A percentile compares a stretch with the other conserved stretches of the same genome.
Conservation (phyloP, 108 stramenopile genomes). For the Skeletonema marinoi region DNA sequence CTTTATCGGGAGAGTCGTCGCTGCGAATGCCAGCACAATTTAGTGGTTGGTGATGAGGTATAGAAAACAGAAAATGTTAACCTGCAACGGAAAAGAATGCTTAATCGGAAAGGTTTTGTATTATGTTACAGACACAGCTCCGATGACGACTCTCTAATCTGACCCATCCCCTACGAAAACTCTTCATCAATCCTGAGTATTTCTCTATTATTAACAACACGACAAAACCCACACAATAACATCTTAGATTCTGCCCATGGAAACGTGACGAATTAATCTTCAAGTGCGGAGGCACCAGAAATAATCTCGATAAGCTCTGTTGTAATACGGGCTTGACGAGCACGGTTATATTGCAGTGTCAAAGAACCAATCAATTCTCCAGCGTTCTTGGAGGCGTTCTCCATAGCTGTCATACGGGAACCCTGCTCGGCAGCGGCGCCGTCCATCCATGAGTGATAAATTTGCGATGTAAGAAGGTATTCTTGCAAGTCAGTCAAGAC, state of each 20-base stretch:
- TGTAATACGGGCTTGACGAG: constrained; percentile 99
- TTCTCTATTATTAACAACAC: constrained; percentile 3
- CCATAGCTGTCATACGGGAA: constrained; percentile 99
- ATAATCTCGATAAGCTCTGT: constrained; percentile 99
- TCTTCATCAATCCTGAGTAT: not conserved
- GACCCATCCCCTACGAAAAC: constrained; percentile 1
- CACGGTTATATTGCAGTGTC: constrained; percentile 98
- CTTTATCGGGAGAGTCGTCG: too few relatives aligned
- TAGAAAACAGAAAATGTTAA: not conserved
- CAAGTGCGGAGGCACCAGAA: constrained; percentile 99
- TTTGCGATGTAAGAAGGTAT: constrained; percentile 91
- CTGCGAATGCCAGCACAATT: too few relatives aligned
- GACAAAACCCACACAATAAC: not conserved
- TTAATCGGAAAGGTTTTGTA: not conserved
- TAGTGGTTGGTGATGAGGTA: too few relatives aligned
- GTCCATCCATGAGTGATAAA: constrained; percentile 97
- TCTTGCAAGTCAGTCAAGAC: constrained; percentile 93
- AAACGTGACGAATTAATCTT: constrained; percentile 60
- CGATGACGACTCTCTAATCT: not conserved
- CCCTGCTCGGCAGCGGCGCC: constrained; percentile 97
- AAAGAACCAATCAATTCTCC: constrained; percentile 97
- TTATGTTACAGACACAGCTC: not conserved
- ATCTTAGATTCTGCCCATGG: not conserved
- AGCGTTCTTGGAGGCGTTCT: constrained; percentile 99
- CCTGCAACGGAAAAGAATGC: not conserved